phyloP scores from a whole-genome alignment of 78 protist species.

The Dictyostelium firmibasis region DNA sequence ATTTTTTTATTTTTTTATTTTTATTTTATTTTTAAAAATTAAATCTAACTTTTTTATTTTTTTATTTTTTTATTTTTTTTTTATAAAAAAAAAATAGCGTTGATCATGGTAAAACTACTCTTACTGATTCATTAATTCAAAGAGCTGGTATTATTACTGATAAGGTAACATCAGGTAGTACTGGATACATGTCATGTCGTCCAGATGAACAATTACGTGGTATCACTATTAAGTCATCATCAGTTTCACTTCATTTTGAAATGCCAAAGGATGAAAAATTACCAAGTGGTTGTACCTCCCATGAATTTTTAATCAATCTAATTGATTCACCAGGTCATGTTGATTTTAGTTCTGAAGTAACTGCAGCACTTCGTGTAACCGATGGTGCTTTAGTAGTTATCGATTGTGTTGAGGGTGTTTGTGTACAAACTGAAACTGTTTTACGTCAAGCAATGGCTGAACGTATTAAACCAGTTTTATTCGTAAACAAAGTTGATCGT shows the following conservation, averaged over 20 bases:
- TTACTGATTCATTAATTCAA: slow-evolving; percentile 98
- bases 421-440: slow-evolving; percentile 96
- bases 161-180: slow-evolving; percentile 72
- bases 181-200: slow-evolving; percentile 74
- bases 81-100: slow-evolving; percentile 25
- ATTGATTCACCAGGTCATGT: slow-evolving; percentile 99
- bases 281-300: neutral
- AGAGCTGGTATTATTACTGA: slow-evolving; percentile 98
- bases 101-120: slow-evolving; percentile 97
- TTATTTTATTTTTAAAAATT: neutral
- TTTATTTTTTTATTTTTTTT: neutral
- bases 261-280: neutral
- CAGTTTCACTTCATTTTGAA: slow-evolving; percentile 85
- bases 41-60: neutral
- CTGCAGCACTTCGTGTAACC: slow-evolving; percentile 94
- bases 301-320: slow-evolving; percentile 89
- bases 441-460: slow-evolving; percentile 95
- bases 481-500: slow-evolving; percentile 90
- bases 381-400: slow-evolving; percentile 97
- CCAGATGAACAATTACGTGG: slow-evolving; percentile 89
- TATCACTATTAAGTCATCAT: slow-evolving; percentile 92
- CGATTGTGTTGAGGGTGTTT: slow-evolving; percentile 94
- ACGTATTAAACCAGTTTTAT: slow-evolving; percentile 87
- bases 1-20: neutral
- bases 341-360: slow-evolving; percentile 95